Percentiles rank a stretch among this genome's conserved stretches.
Evolutionary conservation across 345 rosid genomes (phyloP).

Genomic region (Firmiana major): DNA sequence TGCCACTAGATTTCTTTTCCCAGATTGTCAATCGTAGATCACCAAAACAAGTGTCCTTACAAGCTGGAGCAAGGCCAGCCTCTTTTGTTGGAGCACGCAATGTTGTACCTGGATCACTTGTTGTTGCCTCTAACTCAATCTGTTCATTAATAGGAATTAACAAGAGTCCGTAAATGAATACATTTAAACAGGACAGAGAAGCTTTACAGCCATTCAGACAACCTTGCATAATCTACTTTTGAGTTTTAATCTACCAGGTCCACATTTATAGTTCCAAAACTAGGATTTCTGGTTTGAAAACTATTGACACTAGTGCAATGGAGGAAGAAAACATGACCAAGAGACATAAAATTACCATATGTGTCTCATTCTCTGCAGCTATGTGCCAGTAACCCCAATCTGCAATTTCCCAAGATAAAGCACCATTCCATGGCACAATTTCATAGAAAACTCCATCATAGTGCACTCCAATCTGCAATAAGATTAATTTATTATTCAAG

Average conservation of each 20-base stretch:
- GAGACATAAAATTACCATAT: slow-evolving; percentile 43
- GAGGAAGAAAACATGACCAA: background rate
- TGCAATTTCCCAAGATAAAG: slow-evolving; percentile 69
- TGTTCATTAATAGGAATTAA: slow-evolving; percentile 23
- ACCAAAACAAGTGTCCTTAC: slow-evolving; percentile 81
- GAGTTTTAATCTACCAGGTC: background rate
- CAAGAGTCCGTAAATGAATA: background rate
- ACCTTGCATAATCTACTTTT: background rate
- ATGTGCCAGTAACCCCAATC: slow-evolving; percentile 88
- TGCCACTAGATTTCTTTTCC: slow-evolving; percentile 68
- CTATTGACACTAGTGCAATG: background rate
- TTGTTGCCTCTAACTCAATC: slow-evolving; percentile 78
- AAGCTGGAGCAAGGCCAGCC: slow-evolving; percentile 82
- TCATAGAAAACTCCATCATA: slow-evolving; percentile 73
- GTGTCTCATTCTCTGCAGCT: slow-evolving; percentile 67
- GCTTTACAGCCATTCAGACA: background rate
- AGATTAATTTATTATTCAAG: background rate
- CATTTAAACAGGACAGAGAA: background rate
- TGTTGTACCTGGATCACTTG: slow-evolving; percentile 71
- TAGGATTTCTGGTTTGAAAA: background rate
- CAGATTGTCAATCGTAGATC: slow-evolving; percentile 69
- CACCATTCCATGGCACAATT: slow-evolving; percentile 93
- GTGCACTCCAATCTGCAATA: slow-evolving; percentile 83
- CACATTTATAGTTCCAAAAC: background rate
- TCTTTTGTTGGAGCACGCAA: slow-evolving; percentile 87